Conservation (phyloP, 2,329 filamentous ascomycete species). For the Beauveria sp. region DNA sequence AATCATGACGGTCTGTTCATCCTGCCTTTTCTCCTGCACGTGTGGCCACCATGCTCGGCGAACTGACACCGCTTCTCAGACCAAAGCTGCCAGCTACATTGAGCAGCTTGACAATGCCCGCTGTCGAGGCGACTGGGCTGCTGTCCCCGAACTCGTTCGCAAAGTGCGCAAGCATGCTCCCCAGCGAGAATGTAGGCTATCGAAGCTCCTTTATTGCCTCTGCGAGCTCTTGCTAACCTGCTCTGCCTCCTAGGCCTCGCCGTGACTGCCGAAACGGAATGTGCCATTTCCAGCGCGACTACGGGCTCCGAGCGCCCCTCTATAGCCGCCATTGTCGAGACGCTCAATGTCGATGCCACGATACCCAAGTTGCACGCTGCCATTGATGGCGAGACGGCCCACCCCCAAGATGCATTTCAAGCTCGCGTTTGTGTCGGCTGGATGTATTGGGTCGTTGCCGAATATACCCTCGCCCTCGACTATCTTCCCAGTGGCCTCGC, state of each 20-base stretch:
- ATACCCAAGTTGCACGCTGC: conserved; percentile 45
- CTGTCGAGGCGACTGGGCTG: conserved; percentile 80
- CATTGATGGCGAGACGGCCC: conserved; percentile 49
- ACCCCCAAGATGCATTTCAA: conserved; percentile 60
- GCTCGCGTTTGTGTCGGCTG: conserved; percentile 77
- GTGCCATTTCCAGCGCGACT: conserved; percentile 51
- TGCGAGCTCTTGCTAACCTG: conserved; percentile 1
- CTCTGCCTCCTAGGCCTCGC: conserved; percentile 50
- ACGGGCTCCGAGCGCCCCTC: conserved; percentile 32
- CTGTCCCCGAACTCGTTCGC: conserved; percentile 79
- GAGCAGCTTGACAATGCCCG: conserved; percentile 76
- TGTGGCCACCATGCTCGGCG: not conserved
- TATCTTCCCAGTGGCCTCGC: conserved; percentile 58
- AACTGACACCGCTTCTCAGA: conserved; percentile 24
- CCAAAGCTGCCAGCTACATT: conserved; percentile 78
- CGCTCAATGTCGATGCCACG: conserved; percentile 37
- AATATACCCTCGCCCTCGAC: conserved; percentile 54
- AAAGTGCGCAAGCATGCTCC: conserved; percentile 94
- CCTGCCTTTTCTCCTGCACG: not conserved
- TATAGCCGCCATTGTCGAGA: conserved; percentile 32
- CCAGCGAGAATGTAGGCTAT: conserved; percentile 65
- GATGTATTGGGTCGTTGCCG: conserved; percentile 71
- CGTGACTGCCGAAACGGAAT: conserved; percentile 62
- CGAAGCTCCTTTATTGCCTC: not conserved
- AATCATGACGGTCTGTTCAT: conserved; percentile 9